Percentiles rank a stretch among this genome's conserved stretches.
These are phyloP conservation scores for Lactarius indigo DNA, from an alignment of 768 basidiomycete species.

Conservation along the genomic window DNA sequence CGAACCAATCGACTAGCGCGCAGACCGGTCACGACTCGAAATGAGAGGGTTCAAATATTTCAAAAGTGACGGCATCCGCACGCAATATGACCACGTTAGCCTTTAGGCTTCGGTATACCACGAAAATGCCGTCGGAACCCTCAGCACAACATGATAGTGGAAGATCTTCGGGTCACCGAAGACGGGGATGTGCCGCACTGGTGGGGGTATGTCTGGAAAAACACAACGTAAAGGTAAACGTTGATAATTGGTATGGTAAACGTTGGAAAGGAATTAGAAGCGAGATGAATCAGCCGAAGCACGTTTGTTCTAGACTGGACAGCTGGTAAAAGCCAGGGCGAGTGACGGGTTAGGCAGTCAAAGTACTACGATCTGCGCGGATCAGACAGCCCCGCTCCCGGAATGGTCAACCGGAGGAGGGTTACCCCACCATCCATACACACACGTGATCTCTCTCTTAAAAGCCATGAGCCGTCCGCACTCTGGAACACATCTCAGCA, in stretches of 20 bases:
- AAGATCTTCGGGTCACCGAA: background rate
- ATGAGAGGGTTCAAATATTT: background rate
- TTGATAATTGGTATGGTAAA: background rate
- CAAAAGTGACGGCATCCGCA: background rate
- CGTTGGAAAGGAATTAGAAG: background rate
- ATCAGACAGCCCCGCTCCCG: background rate
- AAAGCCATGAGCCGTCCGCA: conserved; percentile 7
- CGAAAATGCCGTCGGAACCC: background rate
- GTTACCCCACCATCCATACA: background rate
- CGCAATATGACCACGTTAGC: conserved; percentile 8
- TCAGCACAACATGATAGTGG: background rate
- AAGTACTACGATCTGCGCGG: background rate
- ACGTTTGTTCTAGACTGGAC: conserved; percentile 15
- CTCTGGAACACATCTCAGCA: background rate
- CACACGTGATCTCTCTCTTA: conserved; percentile 17
- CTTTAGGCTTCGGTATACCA: background rate
- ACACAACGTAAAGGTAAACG: background rate
- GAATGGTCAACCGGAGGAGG: background rate
- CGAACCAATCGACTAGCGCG: background rate
- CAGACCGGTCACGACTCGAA: background rate
- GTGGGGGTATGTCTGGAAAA: background rate
- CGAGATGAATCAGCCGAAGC: background rate
- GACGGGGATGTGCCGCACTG: background rate
- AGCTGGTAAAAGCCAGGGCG: background rate
- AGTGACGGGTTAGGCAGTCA: background rate